These are phyloP conservation scores for Coprinopsis sp. DNA, from an alignment of 768 basidiomycete species.

Conservation along the genomic window DNA sequence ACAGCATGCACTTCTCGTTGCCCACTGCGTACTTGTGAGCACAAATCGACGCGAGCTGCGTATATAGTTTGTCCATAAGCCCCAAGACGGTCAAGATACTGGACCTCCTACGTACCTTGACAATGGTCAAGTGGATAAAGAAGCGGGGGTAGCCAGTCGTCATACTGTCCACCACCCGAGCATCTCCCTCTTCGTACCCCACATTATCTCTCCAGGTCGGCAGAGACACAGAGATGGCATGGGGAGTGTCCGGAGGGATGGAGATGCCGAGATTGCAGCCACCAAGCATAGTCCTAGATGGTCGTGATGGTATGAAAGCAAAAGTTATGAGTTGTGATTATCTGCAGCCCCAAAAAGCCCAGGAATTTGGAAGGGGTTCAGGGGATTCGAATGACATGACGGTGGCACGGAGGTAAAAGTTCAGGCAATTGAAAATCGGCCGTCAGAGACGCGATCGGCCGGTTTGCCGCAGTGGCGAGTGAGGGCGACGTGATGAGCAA, in stretches of 20 bases:
- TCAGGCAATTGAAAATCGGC: conserved; percentile 10
- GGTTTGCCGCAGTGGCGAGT: background rate
- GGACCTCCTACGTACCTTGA: conserved; percentile 53
- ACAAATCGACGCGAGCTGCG: conserved; percentile 73
- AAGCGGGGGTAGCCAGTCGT: conserved; percentile 91
- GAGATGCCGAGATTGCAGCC: conserved; percentile 39
- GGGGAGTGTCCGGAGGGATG: conserved; percentile 67
- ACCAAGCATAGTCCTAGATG: conserved; percentile 2
- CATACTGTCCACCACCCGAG: conserved; percentile 75
- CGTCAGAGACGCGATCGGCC: conserved; percentile 13
- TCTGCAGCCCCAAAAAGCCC: too few relatives aligned
- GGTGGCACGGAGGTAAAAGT: background rate
- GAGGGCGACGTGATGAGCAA: background rate
- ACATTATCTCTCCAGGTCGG: conserved; percentile 92
- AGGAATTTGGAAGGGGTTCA: too few relatives aligned
- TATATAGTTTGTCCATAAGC: background rate
- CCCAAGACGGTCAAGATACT: background rate
- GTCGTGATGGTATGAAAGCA: background rate
- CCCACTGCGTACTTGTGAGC: conserved; percentile 70
- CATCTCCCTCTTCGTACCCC: conserved; percentile 86
- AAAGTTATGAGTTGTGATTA: background rate
- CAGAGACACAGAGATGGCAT: conserved; percentile 93
- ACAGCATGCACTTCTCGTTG: conserved; percentile 75
- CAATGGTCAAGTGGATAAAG: conserved; percentile 83
- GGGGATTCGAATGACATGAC: background rate